These are phyloP conservation scores for Pyrus betulifolia DNA, from an alignment of 306 rosid species.

Conservation along the genomic window DNA sequence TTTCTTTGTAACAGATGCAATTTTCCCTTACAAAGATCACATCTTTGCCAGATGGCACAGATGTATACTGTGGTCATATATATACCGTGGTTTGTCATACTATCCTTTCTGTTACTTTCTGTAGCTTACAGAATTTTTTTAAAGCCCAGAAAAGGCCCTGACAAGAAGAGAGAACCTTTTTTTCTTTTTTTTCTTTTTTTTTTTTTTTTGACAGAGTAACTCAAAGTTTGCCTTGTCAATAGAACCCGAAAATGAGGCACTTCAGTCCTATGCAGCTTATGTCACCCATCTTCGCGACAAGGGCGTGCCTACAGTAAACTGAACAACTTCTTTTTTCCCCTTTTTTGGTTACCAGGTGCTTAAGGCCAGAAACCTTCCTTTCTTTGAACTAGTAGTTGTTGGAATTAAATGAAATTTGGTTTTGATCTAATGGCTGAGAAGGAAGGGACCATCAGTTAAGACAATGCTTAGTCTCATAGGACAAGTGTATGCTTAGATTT, in stretches of 20 bases:
- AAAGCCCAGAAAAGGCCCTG: slow-evolving; percentile 5
- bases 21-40: slow-evolving; percentile 66
- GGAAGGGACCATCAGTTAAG: no score
- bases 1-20: slow-evolving; percentile 56
- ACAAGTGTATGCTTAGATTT: no score
- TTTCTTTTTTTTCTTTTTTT: no score
- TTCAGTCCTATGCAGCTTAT: slow-evolving; percentile 65
- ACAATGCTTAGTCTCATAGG: no score
- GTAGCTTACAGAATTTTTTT: slow-evolving; percentile 11
- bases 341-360: no score
- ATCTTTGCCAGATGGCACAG: slow-evolving; percentile 72
- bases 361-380: neutral
- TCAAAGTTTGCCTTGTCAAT: slow-evolving; percentile 80
- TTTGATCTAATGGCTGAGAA: no score
- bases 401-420: no score
- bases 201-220: slow-evolving; percentile 53
- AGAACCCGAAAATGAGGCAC: slow-evolving; percentile 82
- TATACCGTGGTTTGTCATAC: slow-evolving; percentile 64
- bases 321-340: neutral
- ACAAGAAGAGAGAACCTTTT: slow-evolving; percentile 10
- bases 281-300: slow-evolving; percentile 63
- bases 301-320: slow-evolving; percentile 82
- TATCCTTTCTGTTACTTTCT: neutral
- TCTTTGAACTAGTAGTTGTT: slow-evolving; percentile 1
- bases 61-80: slow-evolving; percentile 79